Percentiles rank a stretch among this genome's conserved stretches.
Conservation (phyloP, 2,329 filamentous ascomycete species). For the Exserohilum rostratum region DNA sequence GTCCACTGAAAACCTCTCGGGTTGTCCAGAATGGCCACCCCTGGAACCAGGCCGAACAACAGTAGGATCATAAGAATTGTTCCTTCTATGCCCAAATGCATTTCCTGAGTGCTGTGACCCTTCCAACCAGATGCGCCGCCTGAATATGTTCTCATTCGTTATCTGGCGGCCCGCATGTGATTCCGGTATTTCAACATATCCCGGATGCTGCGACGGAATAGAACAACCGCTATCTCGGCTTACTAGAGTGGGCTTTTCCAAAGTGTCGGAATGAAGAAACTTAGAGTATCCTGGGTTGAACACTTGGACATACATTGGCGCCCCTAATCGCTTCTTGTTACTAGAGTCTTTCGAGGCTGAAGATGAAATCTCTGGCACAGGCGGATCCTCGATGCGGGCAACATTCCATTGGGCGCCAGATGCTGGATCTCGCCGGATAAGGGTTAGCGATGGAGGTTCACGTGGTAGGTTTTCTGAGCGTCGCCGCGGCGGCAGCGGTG, state of each 20-base stretch:
- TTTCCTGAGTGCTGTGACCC: constrained; percentile 49
- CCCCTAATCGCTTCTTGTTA: constrained; percentile 46
- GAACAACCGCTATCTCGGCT: constrained; percentile 25
- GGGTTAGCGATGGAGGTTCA: constrained; percentile 47
- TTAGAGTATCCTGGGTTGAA: constrained; percentile 65
- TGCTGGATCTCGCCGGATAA: constrained; percentile 59
- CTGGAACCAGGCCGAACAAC: constrained; percentile 30
- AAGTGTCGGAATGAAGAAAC: constrained; percentile 52
- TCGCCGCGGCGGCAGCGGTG: constrained; percentile 28
- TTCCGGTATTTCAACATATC: neutral
- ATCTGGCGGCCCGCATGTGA: neutral
- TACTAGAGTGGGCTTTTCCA: constrained; percentile 19
- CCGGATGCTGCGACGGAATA: constrained; percentile 13
- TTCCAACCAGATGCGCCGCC: constrained; percentile 57
- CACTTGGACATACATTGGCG: constrained; percentile 60
- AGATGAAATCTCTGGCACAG: constrained; percentile 53
- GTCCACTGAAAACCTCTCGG: constrained; percentile 22
- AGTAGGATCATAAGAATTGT: constrained; percentile 38
- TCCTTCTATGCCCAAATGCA: constrained; percentile 49
- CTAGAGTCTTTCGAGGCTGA: constrained; percentile 43
- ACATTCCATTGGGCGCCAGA: constrained; percentile 60
- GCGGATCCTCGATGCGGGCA: constrained; percentile 55
- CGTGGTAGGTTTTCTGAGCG: constrained; percentile 22
- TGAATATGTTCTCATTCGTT: constrained; percentile 44
- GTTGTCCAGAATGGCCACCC: constrained; percentile 23